Base-by-base conservation (phyloP, 306 rosid genomes). In the Fragaria vesca region DNA sequence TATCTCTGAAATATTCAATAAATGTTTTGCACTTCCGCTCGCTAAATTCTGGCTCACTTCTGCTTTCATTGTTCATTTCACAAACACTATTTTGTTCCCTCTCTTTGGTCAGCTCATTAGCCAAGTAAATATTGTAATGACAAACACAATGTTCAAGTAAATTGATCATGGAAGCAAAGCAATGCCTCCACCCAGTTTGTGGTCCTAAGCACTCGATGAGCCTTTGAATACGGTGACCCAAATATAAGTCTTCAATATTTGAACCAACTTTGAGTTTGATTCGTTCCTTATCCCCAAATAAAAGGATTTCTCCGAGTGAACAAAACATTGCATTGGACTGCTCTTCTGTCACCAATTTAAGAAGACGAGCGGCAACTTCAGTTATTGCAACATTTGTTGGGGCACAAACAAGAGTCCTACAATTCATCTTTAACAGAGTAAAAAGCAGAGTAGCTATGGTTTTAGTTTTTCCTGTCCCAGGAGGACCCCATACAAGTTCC, bases 401-500 rank as follows among this genome's bases (percentile, higher is more conserved):
- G 17, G 97, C 91, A 73, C 95, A 90, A 12, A 79, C 72, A 72
- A 90, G 93, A 52, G 83, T 81, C 73, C 86, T 88, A 20, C 36
- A 58, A 26, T 82, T 81, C 84, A 69, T 86, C 76, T 72, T 72
- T 70, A 85, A 46, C 13, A 88, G 82, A 17, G 84, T 52, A 42
- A 76, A 80, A 36, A 90, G 90, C 57, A 88, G 70, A 10, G 88
- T 85, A 52, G 86, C 84, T 8, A 76, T 72, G 45, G 93, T 90
- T 81, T 88, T 90, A 9, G 97, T 92, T 76, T 92, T 92, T 12
- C 97, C 97, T 0, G 96, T 92, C 51, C 97, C 93, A 1, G 97
- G 96, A 57, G 97, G 97, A 51, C 97, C 97, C 93, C 97, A 87
- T 42, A 92, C 83, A 78, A 88, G 97, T 69, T 90, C 88, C 69